These are phyloP conservation scores for Apophysomyces trapeziformis DNA, from an alignment of 371 early-diverging fungal species.

Conservation along the genomic window DNA sequence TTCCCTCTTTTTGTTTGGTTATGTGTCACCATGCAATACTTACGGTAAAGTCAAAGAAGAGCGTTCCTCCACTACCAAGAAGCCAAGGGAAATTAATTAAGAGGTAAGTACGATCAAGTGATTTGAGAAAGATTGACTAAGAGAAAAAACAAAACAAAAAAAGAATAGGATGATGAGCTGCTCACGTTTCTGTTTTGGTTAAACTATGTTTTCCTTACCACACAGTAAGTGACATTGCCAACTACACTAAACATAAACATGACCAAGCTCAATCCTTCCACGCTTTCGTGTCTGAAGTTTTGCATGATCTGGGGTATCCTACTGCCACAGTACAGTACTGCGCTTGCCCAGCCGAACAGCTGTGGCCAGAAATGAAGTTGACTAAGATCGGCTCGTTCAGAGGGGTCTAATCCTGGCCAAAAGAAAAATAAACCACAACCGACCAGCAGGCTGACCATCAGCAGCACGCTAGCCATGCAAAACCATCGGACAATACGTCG, in stretches of 20 bases:
- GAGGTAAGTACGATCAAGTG: conserved; percentile 61
- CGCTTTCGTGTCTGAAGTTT: conserved; percentile 72
- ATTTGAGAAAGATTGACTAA: conserved; percentile 69
- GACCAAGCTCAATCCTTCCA: conserved; percentile 73
- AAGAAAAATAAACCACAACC: conserved; percentile 34
- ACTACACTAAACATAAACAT: conserved; percentile 86
- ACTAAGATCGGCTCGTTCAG: conserved; percentile 30
- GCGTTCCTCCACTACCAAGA: conserved; percentile 65
- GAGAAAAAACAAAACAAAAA: background rate
- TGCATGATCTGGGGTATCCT: conserved; percentile 86
- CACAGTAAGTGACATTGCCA: conserved; percentile 76
- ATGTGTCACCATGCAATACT: conserved; percentile 8
- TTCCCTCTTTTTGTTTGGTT: background rate
- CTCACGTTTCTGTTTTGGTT: background rate
- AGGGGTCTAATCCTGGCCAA: conserved; percentile 18
- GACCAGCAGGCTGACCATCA: conserved; percentile 22
- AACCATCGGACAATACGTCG: conserved; percentile 30
- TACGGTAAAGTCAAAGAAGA: conserved; percentile 69
- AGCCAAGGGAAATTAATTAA: conserved; percentile 76
- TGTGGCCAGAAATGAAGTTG: conserved; percentile 49
- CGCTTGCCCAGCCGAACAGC: conserved; percentile 58
- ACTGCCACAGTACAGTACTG: conserved; percentile 59
- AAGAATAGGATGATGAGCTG: no score
- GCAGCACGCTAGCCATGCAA: conserved; percentile 21
- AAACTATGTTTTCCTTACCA: conserved; percentile 33